Evolutionary conservation across 2,329 filamentous ascomycete species (phyloP), one percentile per base, ranked within the genome.

Genomic region (Capronia americana): DNA sequence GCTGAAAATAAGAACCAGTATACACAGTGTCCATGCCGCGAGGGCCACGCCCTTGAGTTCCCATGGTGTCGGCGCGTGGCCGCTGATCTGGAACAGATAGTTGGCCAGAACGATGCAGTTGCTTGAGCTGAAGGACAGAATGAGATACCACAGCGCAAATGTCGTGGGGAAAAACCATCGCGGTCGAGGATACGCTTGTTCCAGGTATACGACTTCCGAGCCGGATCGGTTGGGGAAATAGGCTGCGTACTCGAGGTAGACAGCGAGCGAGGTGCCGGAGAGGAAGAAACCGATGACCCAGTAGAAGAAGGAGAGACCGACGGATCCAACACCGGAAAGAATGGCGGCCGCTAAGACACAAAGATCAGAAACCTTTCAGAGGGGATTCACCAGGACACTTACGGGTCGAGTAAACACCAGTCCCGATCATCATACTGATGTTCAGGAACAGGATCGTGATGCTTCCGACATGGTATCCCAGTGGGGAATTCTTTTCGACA

Each of bases 191-290:
- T 85, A 91, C 0, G 87, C 86, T 72, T 91, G 88, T 70, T 91
- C 88, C 0, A 91, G 81, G 70, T 90, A 90, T 0, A 89, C 88
- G 0, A 89, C 88, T 71, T 91, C 87, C 0, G 84, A 83, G 0
- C 88, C 88, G 1, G 86, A 89, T 10, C 88, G 84, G 72, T 85
- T 90, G 0, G 88, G 88, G 65, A 90, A 91, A 68, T 87, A 90
- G 0, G 86, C 82, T 0, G 87, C 83, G 12, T 86, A 84, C 72
- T 91, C 88, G 10, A 90, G 83, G 63, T 90, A 90, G 0, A 88
- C 83, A 0, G 81, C 78, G 3, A 89, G 81, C 0, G 83, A 84
- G 1, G 84, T 81, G 0, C 81, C 74, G 0, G 87, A 84, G 58
- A 88, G 85, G 41, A 90, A 58, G 63, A 86, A 85, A 2, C 88